Evolutionary conservation across 2,329 filamentous ascomycete genomes (phyloP).

Genomic region (Davidsoniella eucalypti): DNA sequence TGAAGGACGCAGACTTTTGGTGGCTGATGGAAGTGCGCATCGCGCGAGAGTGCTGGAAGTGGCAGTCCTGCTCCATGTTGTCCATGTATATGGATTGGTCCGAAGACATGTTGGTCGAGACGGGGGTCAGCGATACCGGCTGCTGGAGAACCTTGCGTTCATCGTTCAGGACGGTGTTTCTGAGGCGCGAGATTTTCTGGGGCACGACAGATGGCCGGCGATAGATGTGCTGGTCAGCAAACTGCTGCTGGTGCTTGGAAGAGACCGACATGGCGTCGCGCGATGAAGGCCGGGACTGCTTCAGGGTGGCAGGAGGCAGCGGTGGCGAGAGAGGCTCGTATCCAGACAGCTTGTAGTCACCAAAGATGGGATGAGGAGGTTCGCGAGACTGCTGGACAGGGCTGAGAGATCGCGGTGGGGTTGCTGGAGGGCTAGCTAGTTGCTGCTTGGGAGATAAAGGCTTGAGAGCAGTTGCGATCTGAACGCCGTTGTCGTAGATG

Average conservation of each 20-base stretch:
- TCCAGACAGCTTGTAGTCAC: not conserved
- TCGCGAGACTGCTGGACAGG: slow-evolving; percentile 1
- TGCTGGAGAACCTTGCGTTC: not conserved
- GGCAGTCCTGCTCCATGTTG: too few relatives aligned
- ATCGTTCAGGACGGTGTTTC: not conserved
- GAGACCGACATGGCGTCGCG: not conserved
- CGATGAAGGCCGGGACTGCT: not conserved
- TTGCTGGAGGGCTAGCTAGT: slow-evolving; percentile 7
- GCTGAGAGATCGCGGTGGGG: slow-evolving; percentile 6
- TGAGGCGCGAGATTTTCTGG: not conserved
- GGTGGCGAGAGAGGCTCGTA: slow-evolving; percentile 10
- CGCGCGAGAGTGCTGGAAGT: not conserved
- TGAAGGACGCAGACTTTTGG: not conserved
- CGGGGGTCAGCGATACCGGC: not conserved
- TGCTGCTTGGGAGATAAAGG: not conserved
- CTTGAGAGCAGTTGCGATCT: not conserved
- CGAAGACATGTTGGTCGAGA: not conserved
- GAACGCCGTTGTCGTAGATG: not conserved
- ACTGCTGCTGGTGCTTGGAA: not conserved
- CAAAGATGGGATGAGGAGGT: not conserved
- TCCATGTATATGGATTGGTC: too few relatives aligned
- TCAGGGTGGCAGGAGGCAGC: not conserved
- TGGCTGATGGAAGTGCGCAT: not conserved
- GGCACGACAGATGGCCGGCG: not conserved
- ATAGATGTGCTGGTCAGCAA: not conserved